A percentile compares a stretch with the other conserved stretches of the same genome.
Conservation (phyloP, 2,329 filamentous ascomycete species). For the Kalmusia sp. region DNA sequence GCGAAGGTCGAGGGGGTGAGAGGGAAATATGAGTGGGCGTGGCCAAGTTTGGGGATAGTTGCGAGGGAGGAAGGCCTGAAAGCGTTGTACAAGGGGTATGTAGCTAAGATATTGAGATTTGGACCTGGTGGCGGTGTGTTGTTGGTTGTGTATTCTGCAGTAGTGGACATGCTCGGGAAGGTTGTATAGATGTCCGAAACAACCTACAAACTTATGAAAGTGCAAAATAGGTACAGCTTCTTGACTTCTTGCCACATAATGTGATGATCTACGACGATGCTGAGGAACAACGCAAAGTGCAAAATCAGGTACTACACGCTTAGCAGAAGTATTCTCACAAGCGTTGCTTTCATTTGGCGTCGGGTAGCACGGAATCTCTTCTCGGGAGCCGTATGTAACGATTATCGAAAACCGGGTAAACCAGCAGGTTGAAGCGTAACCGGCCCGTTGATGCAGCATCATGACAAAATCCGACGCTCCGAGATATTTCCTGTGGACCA, state of each 20-base stretch:
- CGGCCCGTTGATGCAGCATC: slow-evolving; percentile 3
- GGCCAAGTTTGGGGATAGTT: slow-evolving; percentile 34
- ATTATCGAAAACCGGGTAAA: slow-evolving; percentile 10
- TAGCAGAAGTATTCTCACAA: too few species aligned
- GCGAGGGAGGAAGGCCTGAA: slow-evolving; percentile 35
- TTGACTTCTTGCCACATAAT: too few species aligned
- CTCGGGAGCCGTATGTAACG: not conserved
- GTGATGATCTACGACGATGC: too few species aligned
- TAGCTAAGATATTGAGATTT: slow-evolving; percentile 40
- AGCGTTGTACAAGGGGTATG: slow-evolving; percentile 40
- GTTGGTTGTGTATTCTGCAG: slow-evolving; percentile 37
- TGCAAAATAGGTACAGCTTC: too few species aligned
- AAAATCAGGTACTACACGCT: too few species aligned
- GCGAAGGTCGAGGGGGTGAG: slow-evolving; percentile 31
- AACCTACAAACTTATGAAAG: too few species aligned
- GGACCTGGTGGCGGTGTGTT: slow-evolving; percentile 39
- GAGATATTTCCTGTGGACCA: slow-evolving; percentile 1
- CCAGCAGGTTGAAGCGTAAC: not conserved
- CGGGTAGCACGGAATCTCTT: not conserved
- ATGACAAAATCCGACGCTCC: not conserved
- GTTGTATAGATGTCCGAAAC: slow-evolving; percentile 15
- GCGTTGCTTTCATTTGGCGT: too few species aligned
- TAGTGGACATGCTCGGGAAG: slow-evolving; percentile 27
- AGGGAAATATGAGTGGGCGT: slow-evolving; percentile 38
- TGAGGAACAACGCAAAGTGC: too few species aligned